Base-by-base conservation (phyloP, 2,329 filamentous ascomycete species). In the Chaetomium sp. region DNA sequence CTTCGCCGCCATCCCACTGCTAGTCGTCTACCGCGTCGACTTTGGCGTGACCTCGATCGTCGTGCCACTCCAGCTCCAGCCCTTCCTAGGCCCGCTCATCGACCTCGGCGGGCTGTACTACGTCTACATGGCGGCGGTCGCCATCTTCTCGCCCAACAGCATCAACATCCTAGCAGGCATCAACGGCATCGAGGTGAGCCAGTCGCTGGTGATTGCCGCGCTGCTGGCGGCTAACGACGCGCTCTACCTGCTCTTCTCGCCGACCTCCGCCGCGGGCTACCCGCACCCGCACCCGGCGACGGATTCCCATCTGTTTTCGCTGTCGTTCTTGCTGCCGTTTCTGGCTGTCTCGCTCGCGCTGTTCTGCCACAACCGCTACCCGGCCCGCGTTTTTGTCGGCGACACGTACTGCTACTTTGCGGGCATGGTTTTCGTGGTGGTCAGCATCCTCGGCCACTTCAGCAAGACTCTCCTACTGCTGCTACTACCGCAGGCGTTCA, bases 111-210 rank as follows among this genome's bases (percentile, higher is more conserved):
- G 82, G 69, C 75, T 89, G 55, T 99, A 99, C 80, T 99, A 99
- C 74, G 76, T 86, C 67, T 99, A 97, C 79, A 99, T 99, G 94
- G 89, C 90, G 52, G 87, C 88, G 55, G 82, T 99, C 63, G 89
- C 92, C 69, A 99, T 99, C 71, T 99, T 99, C 76, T 95, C 91
- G 64, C 91, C 94, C 6, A 97, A 99, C 75, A 91, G 90, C 71
- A 99, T 99, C 81, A 99, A 99, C 77, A 99, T 99, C 74, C 78
- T 99, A n/a, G 94, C 94, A 0, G 94, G 94, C n/a, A 89, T 99
- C 72, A 99, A 99, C 71, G 94, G 94, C 54, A 94, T 99, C 69
- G 94, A 99, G 71, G 94, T 97, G 54, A 85, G 88, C 9, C 94
- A 99, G 74, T 96, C 91, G 57, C 77, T 99, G 60, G 88, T 96